These are phyloP conservation scores for Chytriomyces confervae DNA, from an alignment of 192 early-diverging fungal genomes.

Conservation along the genomic window DNA sequence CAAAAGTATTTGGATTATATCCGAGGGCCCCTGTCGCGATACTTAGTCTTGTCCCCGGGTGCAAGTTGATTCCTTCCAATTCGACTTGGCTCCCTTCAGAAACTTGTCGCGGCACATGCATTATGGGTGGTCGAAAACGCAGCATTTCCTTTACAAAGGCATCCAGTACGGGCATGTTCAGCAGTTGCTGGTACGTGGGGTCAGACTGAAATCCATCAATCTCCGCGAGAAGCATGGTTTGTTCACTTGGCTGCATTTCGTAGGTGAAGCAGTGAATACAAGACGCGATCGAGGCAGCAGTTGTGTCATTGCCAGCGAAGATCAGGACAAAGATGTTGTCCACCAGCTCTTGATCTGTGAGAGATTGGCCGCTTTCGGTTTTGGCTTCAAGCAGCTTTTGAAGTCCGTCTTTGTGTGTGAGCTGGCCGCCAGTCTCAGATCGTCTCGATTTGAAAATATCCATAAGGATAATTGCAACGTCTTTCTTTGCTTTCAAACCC, in stretches of 20 bases:
- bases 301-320: constrained; percentile 28
- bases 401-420: constrained; percentile 11
- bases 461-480: not conserved
- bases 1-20: constrained; percentile 15
- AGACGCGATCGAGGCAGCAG: constrained; percentile 15
- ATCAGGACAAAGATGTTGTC: constrained; percentile 23
- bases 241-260: constrained; percentile 18
- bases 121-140: constrained; percentile 11
- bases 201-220: not conserved
- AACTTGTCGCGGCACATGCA: not conserved
- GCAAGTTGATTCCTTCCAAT: not conserved
- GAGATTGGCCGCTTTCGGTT: not conserved
- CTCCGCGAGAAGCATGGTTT: not conserved
- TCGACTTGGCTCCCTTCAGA: not conserved
- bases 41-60: not conserved
- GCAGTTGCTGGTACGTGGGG: not conserved
- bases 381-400: not conserved
- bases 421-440: not conserved
- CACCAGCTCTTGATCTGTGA: constrained; percentile 16
- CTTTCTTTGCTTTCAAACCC: not conserved
- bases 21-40: not conserved
- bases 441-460: not conserved
- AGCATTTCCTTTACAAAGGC: constrained; percentile 32
- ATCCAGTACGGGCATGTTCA: constrained; percentile 27
- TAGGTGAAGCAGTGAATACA: constrained; percentile 16